Evolutionary conservation across 345 rosid genomes (phyloP).

Genomic region (Euphorbia lathyris): DNA sequence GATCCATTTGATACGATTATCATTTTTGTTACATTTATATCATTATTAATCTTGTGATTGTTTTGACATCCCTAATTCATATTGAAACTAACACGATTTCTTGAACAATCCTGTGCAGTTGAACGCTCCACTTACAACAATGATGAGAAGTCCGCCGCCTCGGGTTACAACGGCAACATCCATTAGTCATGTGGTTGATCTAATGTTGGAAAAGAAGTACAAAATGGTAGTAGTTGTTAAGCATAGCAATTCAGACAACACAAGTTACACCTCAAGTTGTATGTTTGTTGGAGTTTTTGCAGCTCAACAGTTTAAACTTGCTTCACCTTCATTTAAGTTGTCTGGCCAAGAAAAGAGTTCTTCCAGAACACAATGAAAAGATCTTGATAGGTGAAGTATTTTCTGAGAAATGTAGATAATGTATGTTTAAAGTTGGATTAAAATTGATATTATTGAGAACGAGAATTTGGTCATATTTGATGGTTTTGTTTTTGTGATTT

Average conservation of each 20-base stretch:
- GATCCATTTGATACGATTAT: too few relatives aligned
- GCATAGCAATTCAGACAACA: conserved; percentile 29
- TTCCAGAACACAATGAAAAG: conserved; percentile 2
- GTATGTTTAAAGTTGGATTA: too few relatives aligned
- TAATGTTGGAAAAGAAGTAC: conserved; percentile 54
- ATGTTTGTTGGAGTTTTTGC: conserved; percentile 65
- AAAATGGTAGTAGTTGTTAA: conserved; percentile 61
- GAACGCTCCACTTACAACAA: conserved; percentile 45
- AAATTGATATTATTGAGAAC: too few relatives aligned
- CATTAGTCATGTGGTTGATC: conserved; percentile 51
- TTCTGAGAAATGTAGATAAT: neutral
- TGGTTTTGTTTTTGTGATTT: too few relatives aligned
- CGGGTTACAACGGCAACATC: conserved; percentile 53
- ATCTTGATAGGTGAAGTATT: neutral
- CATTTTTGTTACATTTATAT: too few relatives aligned
- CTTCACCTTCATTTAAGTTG: conserved; percentile 24
- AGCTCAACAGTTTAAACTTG: conserved; percentile 38
- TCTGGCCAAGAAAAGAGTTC: conserved; percentile 25
- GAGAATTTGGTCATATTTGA: too few relatives aligned
- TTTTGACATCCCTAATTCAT: too few relatives aligned
- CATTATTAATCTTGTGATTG: too few relatives aligned
- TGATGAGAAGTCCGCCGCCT: conserved; percentile 77
- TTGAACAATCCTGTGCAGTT: conserved; percentile 42
- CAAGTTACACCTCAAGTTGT: conserved; percentile 27
- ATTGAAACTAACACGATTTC: conserved; percentile 4